Percentiles rank a stretch among this genome's conserved stretches.
Conservation (phyloP, 306 rosid species). For the Cucurbita ficifolia region DNA sequence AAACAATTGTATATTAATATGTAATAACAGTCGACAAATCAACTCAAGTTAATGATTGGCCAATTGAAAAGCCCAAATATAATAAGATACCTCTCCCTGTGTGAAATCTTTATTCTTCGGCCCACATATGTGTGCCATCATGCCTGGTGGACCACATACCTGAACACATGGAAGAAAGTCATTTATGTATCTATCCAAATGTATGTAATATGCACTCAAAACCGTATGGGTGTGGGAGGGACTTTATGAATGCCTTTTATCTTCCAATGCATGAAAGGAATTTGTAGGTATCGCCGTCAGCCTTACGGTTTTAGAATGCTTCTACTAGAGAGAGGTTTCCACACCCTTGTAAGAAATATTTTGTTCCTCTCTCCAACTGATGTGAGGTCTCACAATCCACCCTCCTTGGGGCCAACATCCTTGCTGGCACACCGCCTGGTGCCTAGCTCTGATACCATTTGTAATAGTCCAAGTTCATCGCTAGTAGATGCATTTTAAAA, state of each 20-base stretch:
- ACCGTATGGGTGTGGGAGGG: background rate
- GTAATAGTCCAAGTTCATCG: no score
- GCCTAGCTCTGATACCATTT: no score
- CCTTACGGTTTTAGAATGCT: no score
- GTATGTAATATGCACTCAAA: background rate
- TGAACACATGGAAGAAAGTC: constrained; percentile 15
- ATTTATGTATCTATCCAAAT: background rate
- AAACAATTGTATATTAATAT: background rate
- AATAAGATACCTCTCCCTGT: constrained; percentile 79
- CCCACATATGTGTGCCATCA: constrained; percentile 85
- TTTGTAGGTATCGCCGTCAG: background rate
- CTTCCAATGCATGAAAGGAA: background rate
- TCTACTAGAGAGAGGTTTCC: no score
- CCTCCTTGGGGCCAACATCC: no score
- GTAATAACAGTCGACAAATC: background rate
- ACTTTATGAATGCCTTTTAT: background rate
- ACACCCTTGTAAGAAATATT: no score
- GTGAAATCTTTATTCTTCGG: constrained; percentile 75
- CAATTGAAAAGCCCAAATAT: background rate
- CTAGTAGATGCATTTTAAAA: no score
- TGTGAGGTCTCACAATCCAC: no score
- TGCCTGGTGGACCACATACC: constrained; percentile 98
- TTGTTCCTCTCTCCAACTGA: no score
- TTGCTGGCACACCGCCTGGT: no score
- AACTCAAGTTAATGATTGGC: background rate